phyloP scores from a whole-genome alignment of 805 yeast genomes.

The Monosporozyma unispora region DNA sequence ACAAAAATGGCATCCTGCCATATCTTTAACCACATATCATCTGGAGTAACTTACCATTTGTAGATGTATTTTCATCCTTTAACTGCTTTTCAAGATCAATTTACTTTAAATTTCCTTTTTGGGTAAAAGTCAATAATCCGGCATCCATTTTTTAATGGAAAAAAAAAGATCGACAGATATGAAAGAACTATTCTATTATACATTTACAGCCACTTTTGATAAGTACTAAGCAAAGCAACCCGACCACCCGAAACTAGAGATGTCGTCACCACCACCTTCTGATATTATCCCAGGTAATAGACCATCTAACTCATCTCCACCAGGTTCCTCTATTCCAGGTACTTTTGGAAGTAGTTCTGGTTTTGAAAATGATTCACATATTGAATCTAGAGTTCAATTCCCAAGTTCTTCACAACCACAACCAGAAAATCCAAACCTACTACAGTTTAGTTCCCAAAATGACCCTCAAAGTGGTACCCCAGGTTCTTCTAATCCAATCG shows the following conservation, averaged over 20 bases:
- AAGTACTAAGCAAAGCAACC: background rate
- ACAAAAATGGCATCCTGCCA: no score
- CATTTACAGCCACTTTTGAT: background rate
- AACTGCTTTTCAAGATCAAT: background rate
- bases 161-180: background rate
- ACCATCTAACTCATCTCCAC: slow-evolving; percentile 22
- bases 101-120: background rate
- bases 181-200: background rate
- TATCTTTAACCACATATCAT: no score
- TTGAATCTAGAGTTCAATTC: slow-evolving; percentile 21
- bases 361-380: slow-evolving; percentile 21
- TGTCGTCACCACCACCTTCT: slow-evolving; percentile 20
- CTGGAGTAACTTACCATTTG: no score
- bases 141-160: background rate
- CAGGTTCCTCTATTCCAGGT: slow-evolving; percentile 25
- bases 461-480: slow-evolving; percentile 4
- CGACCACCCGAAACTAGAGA: slow-evolving; percentile 1
- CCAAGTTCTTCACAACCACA: slow-evolving; percentile 26
- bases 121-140: slow-evolving; percentile 1
- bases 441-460: slow-evolving; percentile 21
- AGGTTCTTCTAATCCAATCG: background rate
- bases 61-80: background rate
- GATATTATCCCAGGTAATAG: slow-evolving; percentile 15
- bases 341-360: slow-evolving; percentile 25
- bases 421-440: slow-evolving; percentile 4